These are phyloP conservation scores for Geotrichum restrictum DNA, from an alignment of 1,139 yeast genomes.

Conservation along the genomic window DNA sequence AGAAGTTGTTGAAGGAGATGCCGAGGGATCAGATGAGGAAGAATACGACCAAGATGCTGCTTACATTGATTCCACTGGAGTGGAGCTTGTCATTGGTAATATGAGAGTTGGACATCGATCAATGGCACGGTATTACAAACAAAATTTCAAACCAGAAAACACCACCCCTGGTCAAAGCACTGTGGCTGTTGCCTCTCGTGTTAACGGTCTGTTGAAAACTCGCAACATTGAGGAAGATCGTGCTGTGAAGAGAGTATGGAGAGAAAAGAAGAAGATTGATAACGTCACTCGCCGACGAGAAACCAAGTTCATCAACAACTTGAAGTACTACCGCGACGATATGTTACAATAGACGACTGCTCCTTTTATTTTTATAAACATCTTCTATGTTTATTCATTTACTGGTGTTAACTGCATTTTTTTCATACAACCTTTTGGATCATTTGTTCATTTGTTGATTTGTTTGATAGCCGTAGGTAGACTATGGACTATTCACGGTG, in stretches of 20 bases:
- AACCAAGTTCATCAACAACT: constrained; percentile 77
- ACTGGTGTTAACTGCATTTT: background rate
- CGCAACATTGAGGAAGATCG: constrained; percentile 47
- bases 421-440: background rate
- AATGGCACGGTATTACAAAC: constrained; percentile 78
- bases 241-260: constrained; percentile 74
- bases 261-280: constrained; percentile 58
- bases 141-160: constrained; percentile 73
- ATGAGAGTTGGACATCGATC: constrained; percentile 86
- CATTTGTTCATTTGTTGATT: too few species aligned
- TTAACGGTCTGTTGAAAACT: constrained; percentile 49
- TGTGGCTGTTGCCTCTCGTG: constrained; percentile 87
- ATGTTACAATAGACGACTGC: constrained; percentile 69
- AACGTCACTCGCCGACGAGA: constrained; percentile 75
- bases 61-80: constrained; percentile 58
- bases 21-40: constrained; percentile 48
- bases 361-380: too few species aligned
- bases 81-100: constrained; percentile 83
- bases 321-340: constrained; percentile 88
- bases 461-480: background rate
- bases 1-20: constrained; percentile 46
- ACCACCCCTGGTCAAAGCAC: constrained; percentile 91
- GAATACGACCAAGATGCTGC: constrained; percentile 41
- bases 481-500: too few species aligned
- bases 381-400: background rate